A percentile compares a stretch with the other conserved stretches of the same genome.
phyloP scores from a whole-genome alignment of 1,139 yeast genomes.

The Taphrina confusa region DNA sequence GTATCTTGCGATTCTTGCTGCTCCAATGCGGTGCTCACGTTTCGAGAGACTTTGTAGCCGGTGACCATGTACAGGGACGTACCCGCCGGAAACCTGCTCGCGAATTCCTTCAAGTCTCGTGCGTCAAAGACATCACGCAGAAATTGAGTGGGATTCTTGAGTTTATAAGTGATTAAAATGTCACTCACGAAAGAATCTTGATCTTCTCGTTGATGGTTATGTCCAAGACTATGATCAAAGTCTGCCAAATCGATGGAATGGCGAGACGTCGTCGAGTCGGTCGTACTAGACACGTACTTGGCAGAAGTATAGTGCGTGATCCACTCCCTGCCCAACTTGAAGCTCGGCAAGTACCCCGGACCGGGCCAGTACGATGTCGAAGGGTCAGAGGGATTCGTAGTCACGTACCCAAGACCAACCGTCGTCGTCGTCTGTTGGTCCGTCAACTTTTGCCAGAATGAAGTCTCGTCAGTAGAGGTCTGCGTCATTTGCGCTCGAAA shows the following conservation, averaged over 20 bases:
- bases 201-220: neutral
- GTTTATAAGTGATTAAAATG: slow-evolving; percentile 11
- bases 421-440: slow-evolving; percentile 12
- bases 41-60: slow-evolving; percentile 24
- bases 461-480: neutral
- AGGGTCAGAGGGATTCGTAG: slow-evolving; percentile 8
- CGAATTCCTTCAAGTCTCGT: neutral
- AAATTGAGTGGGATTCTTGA: slow-evolving; percentile 15
- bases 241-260: neutral
- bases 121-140: neutral
- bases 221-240: neutral
- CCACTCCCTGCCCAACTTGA: slow-evolving; percentile 14
- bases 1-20: neutral
- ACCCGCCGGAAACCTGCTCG: neutral
- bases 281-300: neutral
- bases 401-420: slow-evolving; percentile 4
- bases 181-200: slow-evolving; percentile 3
- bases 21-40: slow-evolving; percentile 6
- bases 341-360: neutral
- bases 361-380: slow-evolving; percentile 24
- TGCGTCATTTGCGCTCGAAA: neutral
- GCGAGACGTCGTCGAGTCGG: neutral
- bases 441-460: slow-evolving; percentile 9
- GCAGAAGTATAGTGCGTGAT: slow-evolving; percentile 20
- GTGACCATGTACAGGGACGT: neutral